phyloP scores from a whole-genome alignment of 129 eudicot species.

The Tanacetum coccineum region DNA sequence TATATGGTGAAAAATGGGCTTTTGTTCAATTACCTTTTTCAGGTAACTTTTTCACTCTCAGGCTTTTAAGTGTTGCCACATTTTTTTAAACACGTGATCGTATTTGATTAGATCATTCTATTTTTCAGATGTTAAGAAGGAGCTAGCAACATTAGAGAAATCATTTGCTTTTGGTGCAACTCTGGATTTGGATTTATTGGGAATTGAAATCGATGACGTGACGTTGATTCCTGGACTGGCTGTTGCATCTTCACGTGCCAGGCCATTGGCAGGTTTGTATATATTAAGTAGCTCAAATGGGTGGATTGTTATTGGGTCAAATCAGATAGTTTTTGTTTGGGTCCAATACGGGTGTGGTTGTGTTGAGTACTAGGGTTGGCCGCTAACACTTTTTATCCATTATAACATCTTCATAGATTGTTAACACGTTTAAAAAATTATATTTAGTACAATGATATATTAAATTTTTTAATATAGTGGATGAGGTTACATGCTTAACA shows the following conservation, averaged over 20 bases:
- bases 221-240: constrained; percentile 91
- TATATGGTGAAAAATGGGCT: constrained; percentile 97
- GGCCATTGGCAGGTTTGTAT: constrained; percentile 78
- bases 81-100: background rate
- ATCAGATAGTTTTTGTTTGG: background rate
- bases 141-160: constrained; percentile 48
- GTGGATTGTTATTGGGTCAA: background rate
- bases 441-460: too few species aligned
- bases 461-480: too few species aligned
- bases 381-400: background rate
- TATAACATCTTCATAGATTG: background rate
- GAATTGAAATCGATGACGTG: constrained; percentile 68
- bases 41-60: constrained; percentile 38
- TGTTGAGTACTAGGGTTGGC: background rate
- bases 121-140: constrained; percentile 66
- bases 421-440: too few species aligned
- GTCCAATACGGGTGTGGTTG: background rate
- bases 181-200: constrained; percentile 88
- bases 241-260: constrained; percentile 81
- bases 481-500: too few species aligned
- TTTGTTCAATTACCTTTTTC: constrained; percentile 92
- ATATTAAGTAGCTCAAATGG: constrained; percentile 4
- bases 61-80: too few species aligned
- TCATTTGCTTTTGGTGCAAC: constrained; percentile 67
- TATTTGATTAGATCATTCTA: constrained; percentile 16